These are phyloP conservation scores for Phyllosticta paracitricarpa DNA, from an alignment of 2,329 filamentous ascomycete species.

Conservation along the genomic window DNA sequence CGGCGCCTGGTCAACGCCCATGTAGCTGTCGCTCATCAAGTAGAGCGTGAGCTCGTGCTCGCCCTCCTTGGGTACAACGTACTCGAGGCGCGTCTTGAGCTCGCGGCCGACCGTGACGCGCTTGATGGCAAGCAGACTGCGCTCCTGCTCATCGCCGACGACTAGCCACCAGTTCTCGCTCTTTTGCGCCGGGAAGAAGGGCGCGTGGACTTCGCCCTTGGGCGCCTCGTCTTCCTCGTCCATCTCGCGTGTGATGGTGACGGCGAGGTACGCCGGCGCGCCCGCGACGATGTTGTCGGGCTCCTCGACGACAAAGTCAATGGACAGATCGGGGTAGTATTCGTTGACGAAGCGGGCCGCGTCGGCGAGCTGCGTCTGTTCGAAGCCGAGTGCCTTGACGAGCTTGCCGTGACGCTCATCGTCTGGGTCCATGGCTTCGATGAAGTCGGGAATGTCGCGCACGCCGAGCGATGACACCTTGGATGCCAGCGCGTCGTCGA, in stretches of 20 bases:
- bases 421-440: constrained; percentile 95
- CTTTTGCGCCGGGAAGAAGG: constrained; percentile 87
- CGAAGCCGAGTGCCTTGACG: constrained; percentile 67
- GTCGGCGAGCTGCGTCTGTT: constrained; percentile 71
- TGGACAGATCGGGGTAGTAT: constrained; percentile 89
- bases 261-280: constrained; percentile 68
- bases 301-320: constrained; percentile 80
- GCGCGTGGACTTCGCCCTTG: constrained; percentile 81
- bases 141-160: constrained; percentile 83
- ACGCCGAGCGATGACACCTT: constrained; percentile 71
- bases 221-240: constrained; percentile 58
- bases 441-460: constrained; percentile 94
- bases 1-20: constrained; percentile 93
- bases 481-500: constrained; percentile 72
- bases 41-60: constrained; percentile 83
- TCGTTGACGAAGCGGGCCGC: constrained; percentile 94
- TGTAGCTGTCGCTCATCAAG: constrained; percentile 94
- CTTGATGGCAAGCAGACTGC: constrained; percentile 86
- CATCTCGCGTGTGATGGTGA: constrained; percentile 76
- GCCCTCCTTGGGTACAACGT: constrained; percentile 74
- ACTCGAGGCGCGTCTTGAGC: constrained; percentile 73
- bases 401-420: constrained; percentile 67
- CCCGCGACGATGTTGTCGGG: constrained; percentile 70
- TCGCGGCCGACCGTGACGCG: constrained; percentile 75
- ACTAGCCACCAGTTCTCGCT: constrained; percentile 99